These are phyloP conservation scores for Candida arabinofermentans DNA, from an alignment of 805 yeast species.

Conservation along the genomic window DNA sequence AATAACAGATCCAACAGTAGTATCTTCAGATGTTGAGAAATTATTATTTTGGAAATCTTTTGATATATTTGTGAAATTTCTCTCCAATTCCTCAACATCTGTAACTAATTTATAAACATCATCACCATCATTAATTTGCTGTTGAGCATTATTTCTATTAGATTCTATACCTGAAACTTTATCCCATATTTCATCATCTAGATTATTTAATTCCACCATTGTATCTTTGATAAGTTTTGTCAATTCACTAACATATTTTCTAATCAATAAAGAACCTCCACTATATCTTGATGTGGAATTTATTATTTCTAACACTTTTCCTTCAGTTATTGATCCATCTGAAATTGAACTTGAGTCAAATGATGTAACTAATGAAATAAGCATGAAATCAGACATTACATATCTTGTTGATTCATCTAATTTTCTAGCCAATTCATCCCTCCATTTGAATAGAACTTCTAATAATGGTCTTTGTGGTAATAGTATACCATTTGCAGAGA, in stretches of 20 bases:
- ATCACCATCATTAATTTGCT: conserved; percentile 18
- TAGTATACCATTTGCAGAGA: conserved; percentile 64
- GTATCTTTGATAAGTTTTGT: conserved; percentile 52
- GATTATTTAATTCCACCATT: conserved; percentile 30
- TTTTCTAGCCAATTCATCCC: conserved; percentile 70
- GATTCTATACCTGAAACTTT: conserved; percentile 32
- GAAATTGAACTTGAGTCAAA: conserved; percentile 33
- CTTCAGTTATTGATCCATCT: conserved; percentile 46
- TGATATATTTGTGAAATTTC: conserved; percentile 16
- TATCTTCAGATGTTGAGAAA: neutral
- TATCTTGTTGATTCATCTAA: conserved; percentile 83
- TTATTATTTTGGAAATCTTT: conserved; percentile 4
- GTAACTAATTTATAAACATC: conserved; percentile 18
- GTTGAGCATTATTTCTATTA: too few relatives aligned
- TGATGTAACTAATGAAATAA: conserved; percentile 49
- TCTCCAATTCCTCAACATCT: conserved; percentile 22
- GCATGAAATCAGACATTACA: conserved; percentile 76
- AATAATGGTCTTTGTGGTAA: conserved; percentile 49
- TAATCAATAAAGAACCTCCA: conserved; percentile 35
- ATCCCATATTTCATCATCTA: conserved; percentile 34
- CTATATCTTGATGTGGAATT: conserved; percentile 44
- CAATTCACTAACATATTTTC: conserved; percentile 51
- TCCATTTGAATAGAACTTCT: conserved; percentile 69
- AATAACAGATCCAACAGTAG: neutral
- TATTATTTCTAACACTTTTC: conserved; percentile 47